Evolutionary conservation across 139 green algal species (phyloP).

Genomic region (Yamagishiella unicocca): DNA sequence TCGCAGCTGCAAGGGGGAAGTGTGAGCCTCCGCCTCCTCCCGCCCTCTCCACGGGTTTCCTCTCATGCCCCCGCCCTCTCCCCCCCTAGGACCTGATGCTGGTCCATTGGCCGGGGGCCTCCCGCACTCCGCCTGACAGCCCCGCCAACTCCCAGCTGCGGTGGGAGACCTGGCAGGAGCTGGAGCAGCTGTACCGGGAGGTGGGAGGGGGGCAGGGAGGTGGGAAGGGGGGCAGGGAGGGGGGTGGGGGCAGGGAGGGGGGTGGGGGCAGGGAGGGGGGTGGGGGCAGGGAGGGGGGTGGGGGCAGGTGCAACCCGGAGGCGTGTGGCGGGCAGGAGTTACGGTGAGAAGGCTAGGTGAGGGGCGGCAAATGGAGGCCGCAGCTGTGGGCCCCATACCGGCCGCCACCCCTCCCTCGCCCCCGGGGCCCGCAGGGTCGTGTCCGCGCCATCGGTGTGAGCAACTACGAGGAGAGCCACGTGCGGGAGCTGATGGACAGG

Average conservation of each 20-base stretch:
- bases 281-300: background rate
- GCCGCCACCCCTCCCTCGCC: background rate
- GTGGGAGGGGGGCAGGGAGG: slow-evolving; percentile 1
- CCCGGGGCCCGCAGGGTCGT: slow-evolving; percentile 45
- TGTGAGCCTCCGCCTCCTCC: background rate
- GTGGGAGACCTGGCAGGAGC: slow-evolving; percentile 77
- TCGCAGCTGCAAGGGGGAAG: no score
- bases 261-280: background rate
- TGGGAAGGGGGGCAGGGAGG: background rate
- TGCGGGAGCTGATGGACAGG: slow-evolving; percentile 64
- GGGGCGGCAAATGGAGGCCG: no score
- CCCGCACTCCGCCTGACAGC: slow-evolving; percentile 44
- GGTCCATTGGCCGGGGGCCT: slow-evolving; percentile 83
- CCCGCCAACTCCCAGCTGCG: slow-evolving; percentile 65
- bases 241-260: no score
- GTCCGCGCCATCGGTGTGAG: slow-evolving; percentile 78
- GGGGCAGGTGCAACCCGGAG: background rate
- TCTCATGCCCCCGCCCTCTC: background rate
- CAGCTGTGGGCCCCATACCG: background rate
- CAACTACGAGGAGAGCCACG: slow-evolving; percentile 74
- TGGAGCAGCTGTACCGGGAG: slow-evolving; percentile 61
- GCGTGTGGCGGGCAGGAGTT: no score
- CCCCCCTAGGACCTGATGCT: slow-evolving; percentile 75
- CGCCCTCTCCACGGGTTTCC: background rate
- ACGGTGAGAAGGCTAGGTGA: no score